phyloP scores from a whole-genome alignment of 257 asterid genomes.

The Plantago elongata region DNA sequence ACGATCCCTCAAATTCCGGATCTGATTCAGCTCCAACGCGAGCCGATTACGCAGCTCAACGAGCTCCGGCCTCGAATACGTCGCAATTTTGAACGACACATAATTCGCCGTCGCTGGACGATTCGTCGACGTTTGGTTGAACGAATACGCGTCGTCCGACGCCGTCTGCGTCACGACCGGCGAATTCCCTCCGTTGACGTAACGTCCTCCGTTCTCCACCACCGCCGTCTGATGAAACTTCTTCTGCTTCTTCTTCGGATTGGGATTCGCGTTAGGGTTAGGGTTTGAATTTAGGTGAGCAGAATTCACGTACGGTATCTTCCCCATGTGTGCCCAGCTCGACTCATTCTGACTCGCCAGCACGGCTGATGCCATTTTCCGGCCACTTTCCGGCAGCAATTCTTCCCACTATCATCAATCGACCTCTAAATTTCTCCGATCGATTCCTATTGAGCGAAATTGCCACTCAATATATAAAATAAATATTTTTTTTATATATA shows the following conservation, averaged over 20 bases:
- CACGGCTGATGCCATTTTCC: conserved; percentile 83
- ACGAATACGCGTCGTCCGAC: conserved; percentile 92
- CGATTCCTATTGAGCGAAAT: neutral
- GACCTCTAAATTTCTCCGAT: neutral
- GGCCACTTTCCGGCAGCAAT: conserved; percentile 37
- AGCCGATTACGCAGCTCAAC: conserved; percentile 55
- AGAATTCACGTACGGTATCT: conserved; percentile 54
- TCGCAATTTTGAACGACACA: conserved; percentile 42
- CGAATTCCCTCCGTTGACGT: conserved; percentile 29
- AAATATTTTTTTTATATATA: no score
- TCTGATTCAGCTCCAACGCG: conserved; percentile 68
- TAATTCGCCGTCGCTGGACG: conserved; percentile 58
- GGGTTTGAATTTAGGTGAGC: conserved; percentile 52
- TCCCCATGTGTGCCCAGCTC: conserved; percentile 90
- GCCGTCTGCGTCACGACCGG: conserved; percentile 74
- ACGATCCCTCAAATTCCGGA: conserved; percentile 63
- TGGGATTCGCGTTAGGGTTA: conserved; percentile 73
- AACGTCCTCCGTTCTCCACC: conserved; percentile 43
- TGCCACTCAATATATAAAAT: neutral
- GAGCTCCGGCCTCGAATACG: conserved; percentile 54
- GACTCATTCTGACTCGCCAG: conserved; percentile 83
- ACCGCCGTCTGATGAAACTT: conserved; percentile 42
- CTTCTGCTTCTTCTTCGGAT: conserved; percentile 75
- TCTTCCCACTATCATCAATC: conserved; percentile 29
- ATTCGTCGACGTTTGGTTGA: conserved; percentile 50